Conservation (phyloP, 345 rosid species). For the Ceriops decandra region DNA sequence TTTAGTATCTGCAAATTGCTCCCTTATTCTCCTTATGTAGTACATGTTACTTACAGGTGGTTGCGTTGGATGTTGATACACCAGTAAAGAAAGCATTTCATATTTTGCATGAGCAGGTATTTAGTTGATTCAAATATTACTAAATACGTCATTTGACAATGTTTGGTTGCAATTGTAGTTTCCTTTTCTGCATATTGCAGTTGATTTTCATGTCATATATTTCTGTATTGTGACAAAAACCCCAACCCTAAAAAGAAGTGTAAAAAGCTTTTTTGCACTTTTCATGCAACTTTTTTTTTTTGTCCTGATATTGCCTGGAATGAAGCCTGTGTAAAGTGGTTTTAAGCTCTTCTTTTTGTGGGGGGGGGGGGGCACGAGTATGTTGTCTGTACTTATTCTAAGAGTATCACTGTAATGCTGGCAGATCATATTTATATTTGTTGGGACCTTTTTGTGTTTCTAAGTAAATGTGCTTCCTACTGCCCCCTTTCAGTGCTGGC, state of each 20-base stretch:
- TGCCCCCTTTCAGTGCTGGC: neutral
- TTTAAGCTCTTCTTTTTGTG: neutral
- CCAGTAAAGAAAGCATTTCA: conserved; percentile 30
- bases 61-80: conserved; percentile 32
- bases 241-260: too few relatives aligned
- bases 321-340: neutral
- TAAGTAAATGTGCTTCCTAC: too few relatives aligned
- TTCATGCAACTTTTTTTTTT: neutral
- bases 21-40: conserved; percentile 21
- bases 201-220: too few relatives aligned
- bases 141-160: neutral
- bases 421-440: neutral
- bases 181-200: neutral
- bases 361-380: neutral
- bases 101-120: conserved; percentile 30
- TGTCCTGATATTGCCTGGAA: neutral
- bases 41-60: conserved; percentile 19
- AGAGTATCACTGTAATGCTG: neutral
- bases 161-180: neutral
- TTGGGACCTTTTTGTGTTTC: neutral
- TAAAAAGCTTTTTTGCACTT: neutral
- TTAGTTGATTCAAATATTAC: neutral
- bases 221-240: too few relatives aligned
- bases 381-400: neutral
- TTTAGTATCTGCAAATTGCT: neutral